A percentile compares a stretch with the other conserved stretches of the same genome.
These are phyloP conservation scores for Diophrys appendiculata DNA, from an alignment of 73 alveolate genomes.

Conservation along the genomic window DNA sequence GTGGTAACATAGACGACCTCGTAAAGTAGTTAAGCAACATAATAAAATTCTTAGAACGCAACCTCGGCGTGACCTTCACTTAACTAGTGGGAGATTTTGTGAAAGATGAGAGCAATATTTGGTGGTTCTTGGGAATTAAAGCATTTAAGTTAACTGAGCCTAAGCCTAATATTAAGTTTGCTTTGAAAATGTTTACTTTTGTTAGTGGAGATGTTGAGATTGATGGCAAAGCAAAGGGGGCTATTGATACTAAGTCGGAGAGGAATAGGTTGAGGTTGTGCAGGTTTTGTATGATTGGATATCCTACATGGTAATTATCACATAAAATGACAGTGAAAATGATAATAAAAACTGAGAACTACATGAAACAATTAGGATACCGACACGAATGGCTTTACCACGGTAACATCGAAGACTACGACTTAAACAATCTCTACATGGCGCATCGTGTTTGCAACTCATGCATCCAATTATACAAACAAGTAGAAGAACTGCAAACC, in stretches of 20 bases:
- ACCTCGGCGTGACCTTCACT: constrained; percentile 73
- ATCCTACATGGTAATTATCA: constrained; percentile 57
- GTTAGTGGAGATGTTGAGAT: constrained; percentile 22
- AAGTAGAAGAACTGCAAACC: constrained; percentile 61
- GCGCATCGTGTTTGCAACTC: constrained; percentile 73
- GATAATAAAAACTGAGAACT: constrained; percentile 77
- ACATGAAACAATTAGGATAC: constrained; percentile 41
- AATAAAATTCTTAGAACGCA: constrained; percentile 79
- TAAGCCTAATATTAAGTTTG: constrained; percentile 38
- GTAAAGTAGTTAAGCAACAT: constrained; percentile 55
- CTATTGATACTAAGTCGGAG: constrained; percentile 17
- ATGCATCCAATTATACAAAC: constrained; percentile 62
- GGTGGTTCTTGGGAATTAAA: constrained; percentile 83
- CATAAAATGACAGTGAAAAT: constrained; percentile 77
- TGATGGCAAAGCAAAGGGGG: constrained; percentile 46
- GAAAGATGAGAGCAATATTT: constrained; percentile 88
- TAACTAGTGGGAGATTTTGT: constrained; percentile 94
- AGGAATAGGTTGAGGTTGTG: constrained; percentile 64
- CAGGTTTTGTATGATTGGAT: constrained; percentile 68
- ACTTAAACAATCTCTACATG: constrained; percentile 58
- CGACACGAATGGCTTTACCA: constrained; percentile 72
- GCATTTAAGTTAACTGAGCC: constrained; percentile 47
- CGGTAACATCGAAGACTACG: constrained; percentile 60
- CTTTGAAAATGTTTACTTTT: constrained; percentile 14
- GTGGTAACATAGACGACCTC: constrained; percentile 68